Base-by-base conservation (phyloP, 768 basidiomycete genomes). In the Lenzites betulinus region DNA sequence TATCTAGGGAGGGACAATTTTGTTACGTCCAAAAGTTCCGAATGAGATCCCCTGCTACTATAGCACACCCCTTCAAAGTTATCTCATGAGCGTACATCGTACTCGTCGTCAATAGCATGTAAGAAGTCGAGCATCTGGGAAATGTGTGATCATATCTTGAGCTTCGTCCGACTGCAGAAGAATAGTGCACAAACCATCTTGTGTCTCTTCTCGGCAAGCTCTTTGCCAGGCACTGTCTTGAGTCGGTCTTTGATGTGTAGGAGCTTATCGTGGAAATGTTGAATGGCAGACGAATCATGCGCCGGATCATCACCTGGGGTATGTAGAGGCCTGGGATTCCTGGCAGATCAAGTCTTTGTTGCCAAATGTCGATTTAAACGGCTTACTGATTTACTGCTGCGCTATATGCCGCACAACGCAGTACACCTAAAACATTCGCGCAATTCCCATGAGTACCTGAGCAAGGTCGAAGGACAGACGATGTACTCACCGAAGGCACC, bases 221-320 rank as follows among this genome's bases (percentile, higher is more conserved):
- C 68, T 68, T 81, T 87, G 3, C 91, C 94, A 2, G 80, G 79
- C 9, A 77, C 81, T 0, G 93, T 96, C 77, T 95, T 95, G 62
- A 95, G 83, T 62, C 83, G 78, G 47, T 84, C 84, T 41, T 76
- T 79, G 58, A 96, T 90, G 57, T 85, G 82, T 26, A 95, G 71
- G 35, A 96, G 79, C 73, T 95, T 96, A 66, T 93, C 91, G 65
- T 93, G 76, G 70, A 95, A 96, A 69, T 96, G 94, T 58, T 84
- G 82, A 26, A 94, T 85, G 5, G 91, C 87, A 0, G 86, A 85
- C 26, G 73, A 66, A 4, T 73, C 67, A 22, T 72, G 67, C 16
- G 73, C 76, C 50, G 81, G 73, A 65, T 86, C 80, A 42, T 75
- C 80, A 47, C 75, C 58, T 3, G 85, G 83, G 7, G 75, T 67